A percentile compares a stretch with the other conserved stretches of the same genome.
phyloP scores from a whole-genome alignment of 106 monocot species.

The Platanthera guangdongensis region DNA sequence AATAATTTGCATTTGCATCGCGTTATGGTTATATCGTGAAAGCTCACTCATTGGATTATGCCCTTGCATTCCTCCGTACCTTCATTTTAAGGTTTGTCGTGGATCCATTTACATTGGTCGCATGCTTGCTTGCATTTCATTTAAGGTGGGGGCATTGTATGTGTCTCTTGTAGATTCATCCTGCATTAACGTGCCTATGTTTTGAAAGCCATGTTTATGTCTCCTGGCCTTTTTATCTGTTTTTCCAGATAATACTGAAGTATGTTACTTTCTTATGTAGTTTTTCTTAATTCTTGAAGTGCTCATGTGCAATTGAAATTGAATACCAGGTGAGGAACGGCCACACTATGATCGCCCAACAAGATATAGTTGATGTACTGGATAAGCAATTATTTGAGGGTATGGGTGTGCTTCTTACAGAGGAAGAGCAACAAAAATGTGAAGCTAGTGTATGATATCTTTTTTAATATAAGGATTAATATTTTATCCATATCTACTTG shows the following conservation, averaged over 20 bases:
- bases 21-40: no score
- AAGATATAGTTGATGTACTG: constrained; percentile 76
- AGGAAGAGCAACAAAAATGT: constrained; percentile 86
- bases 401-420: constrained; percentile 86
- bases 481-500: not conserved
- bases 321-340: constrained; percentile 64
- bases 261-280: not conserved
- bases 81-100: no score
- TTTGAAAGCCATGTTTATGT: not conserved
- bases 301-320: not conserved
- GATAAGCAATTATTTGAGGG: constrained; percentile 90
- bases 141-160: no score
- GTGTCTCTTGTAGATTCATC: no score
- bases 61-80: no score
- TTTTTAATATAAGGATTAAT: not conserved
- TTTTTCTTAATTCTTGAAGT: not conserved
- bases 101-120: no score
- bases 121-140: no score
- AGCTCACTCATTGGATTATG: no score
- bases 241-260: not conserved
- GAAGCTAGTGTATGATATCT: constrained; percentile 54
- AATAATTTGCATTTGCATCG: no score
- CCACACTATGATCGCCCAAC: constrained; percentile 55
- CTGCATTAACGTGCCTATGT: not conserved
- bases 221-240: not conserved